Evolutionary conservation across 345 rosid species (phyloP), one percentile per base, ranked within the genome.

Genomic region (Aquilaria yunnanensis): DNA sequence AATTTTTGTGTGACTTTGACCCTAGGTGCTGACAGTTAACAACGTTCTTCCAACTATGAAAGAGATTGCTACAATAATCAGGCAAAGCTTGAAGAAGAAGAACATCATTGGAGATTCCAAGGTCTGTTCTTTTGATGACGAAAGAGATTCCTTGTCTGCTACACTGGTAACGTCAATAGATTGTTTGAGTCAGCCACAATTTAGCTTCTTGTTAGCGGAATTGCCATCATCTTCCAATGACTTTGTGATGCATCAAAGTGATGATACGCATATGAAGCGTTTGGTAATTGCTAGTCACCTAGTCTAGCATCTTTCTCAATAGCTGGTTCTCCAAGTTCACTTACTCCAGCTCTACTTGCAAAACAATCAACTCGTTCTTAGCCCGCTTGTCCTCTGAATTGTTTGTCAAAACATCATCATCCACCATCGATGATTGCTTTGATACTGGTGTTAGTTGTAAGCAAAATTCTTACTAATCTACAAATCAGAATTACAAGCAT

Each of bases 381-480:
- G 77, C 66, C 72, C 75, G 65, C 67, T 71, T 80, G 13, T 80
- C 82, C 64, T 82, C 94, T 65, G 67, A 60, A 70, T 73, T 78
- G 43, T 37, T 9, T 0, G 79, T 71, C 0, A 84, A 78, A 0
- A 75, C 80, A 50, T 87, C 87, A 55, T 82, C 89, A 29, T 86
- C 93, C 10, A 81, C 84, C 10, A 81, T 81, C 64, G 73, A 65
- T 34, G 89, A 86, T 63, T 80, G 85, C 48, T 23, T 86, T 89
- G 34, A 87, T 84, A 32, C 83, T 82, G 0, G 86, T 67, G 12
- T 83, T 83, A 0, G 82, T 72, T 14, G 82, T 83, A 37, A 83
- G 77, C 61, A 86, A 82, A 23, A 75, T 86, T 80, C 75, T 81
- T 57, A 43, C 85, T 87, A 32, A 89, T 86, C 93, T 86, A 70